phyloP scores from a whole-genome alignment of 768 basidiomycete species.

The Krasilnikovozyma curviuscula region DNA sequence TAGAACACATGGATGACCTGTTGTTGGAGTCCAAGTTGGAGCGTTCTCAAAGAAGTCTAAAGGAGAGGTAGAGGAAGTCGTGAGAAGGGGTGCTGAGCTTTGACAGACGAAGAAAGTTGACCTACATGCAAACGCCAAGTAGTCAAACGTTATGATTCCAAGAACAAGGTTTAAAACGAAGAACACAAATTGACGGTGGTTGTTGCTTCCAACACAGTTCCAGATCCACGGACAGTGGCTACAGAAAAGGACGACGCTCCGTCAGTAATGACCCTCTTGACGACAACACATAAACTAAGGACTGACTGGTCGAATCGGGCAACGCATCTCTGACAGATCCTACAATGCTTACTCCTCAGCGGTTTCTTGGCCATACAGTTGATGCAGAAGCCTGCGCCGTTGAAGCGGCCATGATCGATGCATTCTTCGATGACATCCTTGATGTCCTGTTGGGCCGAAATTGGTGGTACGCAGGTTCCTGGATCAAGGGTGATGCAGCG shows the following conservation, averaged over 20 bases:
- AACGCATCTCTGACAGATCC: constrained; percentile 72
- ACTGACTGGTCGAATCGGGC: constrained; percentile 83
- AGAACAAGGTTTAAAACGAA: constrained; percentile 71
- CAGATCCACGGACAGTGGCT: constrained; percentile 99
- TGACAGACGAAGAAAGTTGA: constrained; percentile 8
- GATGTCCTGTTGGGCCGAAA: neutral
- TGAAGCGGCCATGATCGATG: too few relatives aligned
- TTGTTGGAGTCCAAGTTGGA: constrained; percentile 20
- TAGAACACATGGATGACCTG: constrained; percentile 47
- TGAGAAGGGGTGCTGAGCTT: neutral
- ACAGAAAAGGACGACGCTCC: neutral
- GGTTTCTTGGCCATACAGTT: constrained; percentile 50
- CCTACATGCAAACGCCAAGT: constrained; percentile 65
- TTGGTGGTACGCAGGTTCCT: constrained; percentile 30
- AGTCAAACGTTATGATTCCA: constrained; percentile 63
- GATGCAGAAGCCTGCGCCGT: neutral
- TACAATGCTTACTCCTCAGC: constrained; percentile 84
- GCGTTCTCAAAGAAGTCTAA: constrained; percentile 37
- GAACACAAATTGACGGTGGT: constrained; percentile 89
- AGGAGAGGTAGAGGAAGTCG: neutral
- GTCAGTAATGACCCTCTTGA: constrained; percentile 1
- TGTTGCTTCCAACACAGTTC: constrained; percentile 89
- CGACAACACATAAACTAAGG: neutral
- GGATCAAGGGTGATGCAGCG: constrained; percentile 73
- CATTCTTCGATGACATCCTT: too few relatives aligned